Evolutionary conservation across 1,284 basidiomycete species (phyloP).

Genomic region (Cerioporus squamosus): DNA sequence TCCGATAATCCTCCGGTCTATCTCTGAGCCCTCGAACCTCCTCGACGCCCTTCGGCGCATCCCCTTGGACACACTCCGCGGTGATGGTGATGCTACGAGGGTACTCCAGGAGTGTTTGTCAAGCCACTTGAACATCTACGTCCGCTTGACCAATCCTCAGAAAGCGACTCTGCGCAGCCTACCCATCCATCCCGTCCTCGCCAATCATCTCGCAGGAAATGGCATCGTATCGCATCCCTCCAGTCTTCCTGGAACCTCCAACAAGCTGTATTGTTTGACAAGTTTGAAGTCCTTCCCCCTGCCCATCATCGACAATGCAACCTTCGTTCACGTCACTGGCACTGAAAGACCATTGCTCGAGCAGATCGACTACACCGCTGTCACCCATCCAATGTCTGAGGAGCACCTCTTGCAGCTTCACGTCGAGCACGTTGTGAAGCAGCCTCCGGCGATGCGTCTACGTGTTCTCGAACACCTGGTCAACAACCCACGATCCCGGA

Average conservation of each 20-base stretch:
- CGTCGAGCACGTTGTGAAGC: slow-evolving; percentile 6
- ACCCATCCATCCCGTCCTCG: slow-evolving; percentile 10
- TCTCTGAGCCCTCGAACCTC: slow-evolving; percentile 1
- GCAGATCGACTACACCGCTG: slow-evolving; percentile 9
- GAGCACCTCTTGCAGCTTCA: slow-evolving; percentile 3
- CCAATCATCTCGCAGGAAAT: neutral
- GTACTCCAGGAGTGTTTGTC: slow-evolving; percentile 8
- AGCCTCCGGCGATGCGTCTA: neutral
- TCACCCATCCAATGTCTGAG: neutral
- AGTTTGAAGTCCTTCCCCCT: neutral
- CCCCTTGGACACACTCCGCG: neutral
- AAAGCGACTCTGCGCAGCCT: slow-evolving; percentile 4
- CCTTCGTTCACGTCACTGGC: slow-evolving; percentile 1
- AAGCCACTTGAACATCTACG: neutral
- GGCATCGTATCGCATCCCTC: neutral
- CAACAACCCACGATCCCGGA: neutral
- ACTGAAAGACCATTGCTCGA: slow-evolving; percentile 2
- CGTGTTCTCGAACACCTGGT: slow-evolving; percentile 11
- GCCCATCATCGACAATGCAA: neutral
- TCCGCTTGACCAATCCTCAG: neutral
- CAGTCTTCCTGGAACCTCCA: neutral
- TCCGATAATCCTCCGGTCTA: neutral
- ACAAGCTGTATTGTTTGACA: neutral
- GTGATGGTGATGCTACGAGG: neutral
- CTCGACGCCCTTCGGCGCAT: neutral